Evolutionary conservation across 2,329 filamentous ascomycete genomes (phyloP), one percentile per base, ranked within the genome.

Genomic region (Aureobasidium leucospermi): DNA sequence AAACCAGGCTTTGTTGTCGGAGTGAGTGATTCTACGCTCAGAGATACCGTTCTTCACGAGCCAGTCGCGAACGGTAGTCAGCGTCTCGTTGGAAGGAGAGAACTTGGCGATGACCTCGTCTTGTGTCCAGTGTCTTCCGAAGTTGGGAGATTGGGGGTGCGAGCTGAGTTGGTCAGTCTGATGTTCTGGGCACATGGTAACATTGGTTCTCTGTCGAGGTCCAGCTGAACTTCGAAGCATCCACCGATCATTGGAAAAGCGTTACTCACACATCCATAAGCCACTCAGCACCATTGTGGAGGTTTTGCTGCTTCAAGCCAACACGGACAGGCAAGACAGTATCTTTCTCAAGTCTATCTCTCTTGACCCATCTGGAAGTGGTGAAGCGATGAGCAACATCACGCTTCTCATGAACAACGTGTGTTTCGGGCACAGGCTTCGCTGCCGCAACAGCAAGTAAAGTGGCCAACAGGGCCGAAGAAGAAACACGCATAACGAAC

Each of bases 321-420:
- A 79, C 77, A n/a, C 75, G 71, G 65, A 79, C 74, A 1, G 76
- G 76, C 47, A 79, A 64, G 32, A 73, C 67, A 0, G 71, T 65
- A 59, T 70, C 63, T 16, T 68, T 62, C 23, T 73, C 66, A 51
- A 76, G 63, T 36, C 71, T 71, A 47, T 71, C 65, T 31, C 70
- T 63, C 64, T 74, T 74, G 23, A 70, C 63, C 76, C 76, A 78
- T 53, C 71, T 69, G 13, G 63, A 58, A 23, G 69, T 65, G 1
- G 69, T 32, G 10, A 56, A 46, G 19, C 47, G 43, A 15, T 48
- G 48, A 6, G 56, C 66, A 5, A 59, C 36, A 11, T 67, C 63
- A 36, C 75, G 73, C 64, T 73, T 75, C 63, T 78, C 75, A 63
- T 78, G 76, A 10, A 75, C 62, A 28, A 76, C 73, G 70, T 78